Evolutionary conservation across 2,329 filamentous ascomycete genomes (phyloP), one percentile per base, ranked within the genome.

Genomic region (Diplodia scrobiculata): DNA sequence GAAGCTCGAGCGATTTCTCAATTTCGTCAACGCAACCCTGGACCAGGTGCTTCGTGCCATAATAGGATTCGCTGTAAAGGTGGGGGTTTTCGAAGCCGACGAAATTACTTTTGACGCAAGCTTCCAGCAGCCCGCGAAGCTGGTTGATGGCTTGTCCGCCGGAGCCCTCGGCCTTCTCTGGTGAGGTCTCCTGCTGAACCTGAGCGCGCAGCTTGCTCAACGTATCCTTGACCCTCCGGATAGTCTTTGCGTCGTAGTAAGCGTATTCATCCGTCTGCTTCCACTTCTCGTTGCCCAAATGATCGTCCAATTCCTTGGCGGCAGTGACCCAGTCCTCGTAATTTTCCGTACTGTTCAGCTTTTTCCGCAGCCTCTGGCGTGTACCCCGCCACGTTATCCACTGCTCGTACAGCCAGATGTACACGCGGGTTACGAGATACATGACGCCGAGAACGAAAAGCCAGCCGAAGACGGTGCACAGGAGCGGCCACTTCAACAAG

Each of bases 71-170:
- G 72, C 91, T 96, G 76, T 99, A 99, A n/a, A 99, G 80, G 65
- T 92, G 86, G 10, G 94, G 88, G 72, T 97, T 98, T 77, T 99
- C 95, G 14, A 97, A 89, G 0, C 95, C 95, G 19, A 91, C 92
- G 78, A 98, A 99, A 75, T 99, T 98, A 78, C 93, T 96, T 84
- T 97, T 99, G 72, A 97, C 90, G 75, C 93, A 98, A 14, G 91
- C 91, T 79, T 97, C 92, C 21, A 96, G 82, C 67, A 98, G 79
- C 0, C 84, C 84, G 68, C 88, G 89, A 65, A 99, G 82, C 65
- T 95, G 91, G 69, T 94, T 89, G 2, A 92, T 81, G 0, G 88
- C 84, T 67, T 84, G 81, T 3, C 71, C 69, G 11, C 70, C 52
- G 2, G 41, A 27, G 63, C 62, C 5, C 73, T 78, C 54, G 59